Base-by-base conservation (phyloP, 2,329 filamentous ascomycete species). In the Fusarium newnesense region DNA sequence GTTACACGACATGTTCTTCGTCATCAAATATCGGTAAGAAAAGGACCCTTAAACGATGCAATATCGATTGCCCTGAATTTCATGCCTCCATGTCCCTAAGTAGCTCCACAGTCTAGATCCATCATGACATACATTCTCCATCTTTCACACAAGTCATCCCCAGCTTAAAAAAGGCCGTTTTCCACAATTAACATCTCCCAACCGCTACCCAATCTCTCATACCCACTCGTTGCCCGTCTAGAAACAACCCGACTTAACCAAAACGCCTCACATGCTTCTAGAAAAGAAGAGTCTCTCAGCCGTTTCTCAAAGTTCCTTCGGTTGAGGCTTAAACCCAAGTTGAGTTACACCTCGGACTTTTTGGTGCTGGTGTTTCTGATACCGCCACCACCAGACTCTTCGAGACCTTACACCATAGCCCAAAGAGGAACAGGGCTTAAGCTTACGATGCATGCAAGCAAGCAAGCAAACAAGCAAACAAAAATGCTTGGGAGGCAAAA, bases 371-470 rank as follows among this genome's bases (percentile, higher is more conserved):
- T 40, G 34, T 49, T 36, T 49, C 54, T 49, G 43, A 42, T 59
- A 19, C 57, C 63, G 71, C 71, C 71, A 71, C 67, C 67, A 26
- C 65, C 47, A 72, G 71, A 74, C 50, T 46, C 71, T 74, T 74
- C 71, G 60, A 74, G 71, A 50, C 71, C 68, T 46, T 18, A 34
- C 30, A 30, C 62, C 40, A 53, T 50, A 21, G 46, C 67, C 59
- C 10, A 60, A 72, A 71, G 26, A 61, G 50, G 67, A 39, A 73
- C 44, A 24, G n/a, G 42, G 39, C 49, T 69, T 39, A 26, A 34
- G 40, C 50, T 62, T 58, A 32, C 50, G n/a, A 44, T 44, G 24
- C 60, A 37, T 32, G 60, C 26, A 37, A 59, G 37, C 52, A 37
- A 59, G 37, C 52, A 50, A 50, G 49, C 43, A 32, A 32, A 30